Evolutionary conservation across 1,139 yeast genomes (phyloP).

Genomic region (Debaryomyces fabryi): DNA sequence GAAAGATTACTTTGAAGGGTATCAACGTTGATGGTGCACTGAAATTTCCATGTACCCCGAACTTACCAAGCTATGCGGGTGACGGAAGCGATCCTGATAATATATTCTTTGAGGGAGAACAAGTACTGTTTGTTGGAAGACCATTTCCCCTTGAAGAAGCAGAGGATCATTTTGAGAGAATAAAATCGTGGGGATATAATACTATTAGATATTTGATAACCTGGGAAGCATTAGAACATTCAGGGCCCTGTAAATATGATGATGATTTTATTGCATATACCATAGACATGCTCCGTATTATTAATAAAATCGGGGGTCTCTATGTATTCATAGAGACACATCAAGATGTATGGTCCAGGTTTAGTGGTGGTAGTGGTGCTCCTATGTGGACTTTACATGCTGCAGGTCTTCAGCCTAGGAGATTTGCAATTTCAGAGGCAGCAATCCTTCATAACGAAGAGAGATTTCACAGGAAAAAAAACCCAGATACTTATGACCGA

Average conservation of each 20-base stretch:
- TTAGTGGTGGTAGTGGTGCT: constrained; percentile 93
- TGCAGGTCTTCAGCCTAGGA: constrained; percentile 82
- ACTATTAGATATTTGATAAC: constrained; percentile 75
- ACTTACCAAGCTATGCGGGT: constrained; percentile 54
- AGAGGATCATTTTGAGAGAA: constrained; percentile 62
- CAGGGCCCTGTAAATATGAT: constrained; percentile 85
- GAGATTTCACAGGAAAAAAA: constrained; percentile 29
- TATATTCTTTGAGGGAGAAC: constrained; percentile 67
- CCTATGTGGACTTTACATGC: constrained; percentile 95
- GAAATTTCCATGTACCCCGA: constrained; percentile 68
- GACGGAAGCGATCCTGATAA: constrained; percentile 45
- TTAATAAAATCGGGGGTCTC: constrained; percentile 68
- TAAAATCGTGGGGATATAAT: constrained; percentile 83
- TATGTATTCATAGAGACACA: constrained; percentile 87
- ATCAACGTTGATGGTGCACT: constrained; percentile 80
- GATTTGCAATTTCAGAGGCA: constrained; percentile 70
- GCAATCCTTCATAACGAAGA: constrained; percentile 69
- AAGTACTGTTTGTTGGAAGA: constrained; percentile 76
- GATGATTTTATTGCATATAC: constrained; percentile 75
- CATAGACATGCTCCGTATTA: constrained; percentile 57
- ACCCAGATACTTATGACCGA: constrained; percentile 60
- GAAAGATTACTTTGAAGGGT: constrained; percentile 71
- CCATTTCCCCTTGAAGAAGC: constrained; percentile 82
- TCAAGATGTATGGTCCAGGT: constrained; percentile 94
- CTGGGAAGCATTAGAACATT: constrained; percentile 93